These are phyloP conservation scores for Globisporangium splendens DNA, from an alignment of 352 stramenopile species.

Conservation along the genomic window DNA sequence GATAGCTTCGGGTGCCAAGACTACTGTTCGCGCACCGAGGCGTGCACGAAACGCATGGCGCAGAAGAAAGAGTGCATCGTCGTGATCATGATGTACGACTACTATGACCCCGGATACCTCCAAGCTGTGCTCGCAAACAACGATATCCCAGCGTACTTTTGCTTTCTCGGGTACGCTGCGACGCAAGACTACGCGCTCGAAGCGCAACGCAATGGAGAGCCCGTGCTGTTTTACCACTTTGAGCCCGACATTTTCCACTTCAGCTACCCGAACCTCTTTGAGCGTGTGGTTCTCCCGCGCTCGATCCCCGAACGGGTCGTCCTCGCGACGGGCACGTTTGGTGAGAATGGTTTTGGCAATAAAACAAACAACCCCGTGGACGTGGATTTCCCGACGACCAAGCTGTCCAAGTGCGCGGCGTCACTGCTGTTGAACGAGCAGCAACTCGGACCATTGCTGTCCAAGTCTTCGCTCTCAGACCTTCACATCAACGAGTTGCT, in stretches of 20 bases:
- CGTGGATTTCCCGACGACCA: slow-evolving; percentile 33
- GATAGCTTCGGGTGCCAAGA: slow-evolving; percentile 39
- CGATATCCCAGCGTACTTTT: slow-evolving; percentile 58
- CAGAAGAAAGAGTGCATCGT: slow-evolving; percentile 37
- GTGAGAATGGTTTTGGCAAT: slow-evolving; percentile 44
- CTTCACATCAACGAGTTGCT: slow-evolving; percentile 36
- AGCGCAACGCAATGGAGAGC: slow-evolving; percentile 13
- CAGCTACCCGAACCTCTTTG: slow-evolving; percentile 27
- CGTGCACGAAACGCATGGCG: slow-evolving; percentile 35
- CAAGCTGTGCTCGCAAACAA: slow-evolving; percentile 43
- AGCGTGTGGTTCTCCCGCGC: slow-evolving; percentile 41
- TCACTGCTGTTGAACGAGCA: slow-evolving; percentile 11
- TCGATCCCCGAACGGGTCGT: slow-evolving; percentile 26
- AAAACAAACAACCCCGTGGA: slow-evolving; percentile 39
- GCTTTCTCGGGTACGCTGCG: slow-evolving; percentile 44
- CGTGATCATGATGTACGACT: slow-evolving; percentile 40
- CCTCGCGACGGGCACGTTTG: slow-evolving; percentile 29
- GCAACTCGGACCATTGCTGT: background rate
- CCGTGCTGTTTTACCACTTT: slow-evolving; percentile 55
- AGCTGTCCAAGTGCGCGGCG: slow-evolving; percentile 32
- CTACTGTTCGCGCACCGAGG: slow-evolving; percentile 35
- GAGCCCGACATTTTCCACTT: slow-evolving; percentile 49
- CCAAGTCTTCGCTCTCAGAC: slow-evolving; percentile 20
- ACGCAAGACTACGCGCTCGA: slow-evolving; percentile 33
- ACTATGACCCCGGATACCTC: slow-evolving; percentile 42